Percentiles rank a stretch among this genome's conserved stretches.
phyloP scores from a whole-genome alignment of 2,329 filamentous ascomycete species.

The Ophiocordyceps camponoti-saundersi region DNA sequence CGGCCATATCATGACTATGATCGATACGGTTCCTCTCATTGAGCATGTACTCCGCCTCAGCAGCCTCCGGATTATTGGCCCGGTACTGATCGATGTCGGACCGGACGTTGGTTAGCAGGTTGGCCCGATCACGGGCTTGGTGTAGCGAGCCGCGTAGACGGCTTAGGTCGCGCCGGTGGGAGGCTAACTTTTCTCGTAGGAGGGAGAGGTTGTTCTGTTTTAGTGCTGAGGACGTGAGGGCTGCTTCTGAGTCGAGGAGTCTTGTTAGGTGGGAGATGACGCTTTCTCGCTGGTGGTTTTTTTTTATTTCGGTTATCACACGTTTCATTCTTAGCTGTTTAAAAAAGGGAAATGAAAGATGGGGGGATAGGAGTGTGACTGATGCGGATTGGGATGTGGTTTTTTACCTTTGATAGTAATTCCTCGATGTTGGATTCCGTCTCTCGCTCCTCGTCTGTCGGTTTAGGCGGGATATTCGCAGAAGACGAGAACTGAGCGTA shows the following conservation, averaged over 20 bases:
- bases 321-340: too few relatives aligned
- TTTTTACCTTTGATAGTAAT: conserved; percentile 61
- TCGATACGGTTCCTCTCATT: conserved; percentile 76
- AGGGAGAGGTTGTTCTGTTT: conserved; percentile 92
- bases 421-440: conserved; percentile 73
- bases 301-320: background rate
- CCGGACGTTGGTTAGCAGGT: conserved; percentile 78
- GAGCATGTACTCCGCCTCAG: conserved; percentile 94
- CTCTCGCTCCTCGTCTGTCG: conserved; percentile 66
- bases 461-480: conserved; percentile 62
- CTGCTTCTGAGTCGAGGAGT: conserved; percentile 82
- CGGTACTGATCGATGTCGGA: conserved; percentile 86
- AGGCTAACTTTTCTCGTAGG: conserved; percentile 74
- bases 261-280: conserved; percentile 70
- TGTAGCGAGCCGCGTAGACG: conserved; percentile 58
- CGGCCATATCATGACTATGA: conserved; percentile 74
- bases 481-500: conserved; percentile 85
- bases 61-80: conserved; percentile 60
- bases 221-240: conserved; percentile 74
- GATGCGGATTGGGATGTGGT: background rate
- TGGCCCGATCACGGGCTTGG: conserved; percentile 70
- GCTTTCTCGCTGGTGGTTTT: conserved; percentile 48
- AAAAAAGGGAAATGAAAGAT: background rate
- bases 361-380: background rate
- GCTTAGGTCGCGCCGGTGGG: conserved; percentile 69